A percentile compares a stretch with the other conserved stretches of the same genome.
Conservation (phyloP, 1,139 yeast species). For the Wickerhamiella infanticola region DNA sequence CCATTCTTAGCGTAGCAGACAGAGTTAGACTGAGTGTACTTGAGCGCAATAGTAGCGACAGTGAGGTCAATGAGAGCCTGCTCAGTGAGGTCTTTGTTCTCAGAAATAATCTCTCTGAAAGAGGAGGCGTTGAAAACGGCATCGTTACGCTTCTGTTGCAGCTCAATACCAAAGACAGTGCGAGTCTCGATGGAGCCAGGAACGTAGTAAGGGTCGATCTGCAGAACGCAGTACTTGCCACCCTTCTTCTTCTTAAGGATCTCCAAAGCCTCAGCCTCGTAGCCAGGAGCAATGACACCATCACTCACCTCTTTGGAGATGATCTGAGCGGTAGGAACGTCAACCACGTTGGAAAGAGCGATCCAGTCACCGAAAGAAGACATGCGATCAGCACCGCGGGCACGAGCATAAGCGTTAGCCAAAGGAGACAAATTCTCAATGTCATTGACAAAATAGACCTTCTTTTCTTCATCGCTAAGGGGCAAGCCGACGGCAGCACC, state of each 20-base stretch:
- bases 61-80: slow-evolving; percentile 88
- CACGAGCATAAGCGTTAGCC: slow-evolving; percentile 97
- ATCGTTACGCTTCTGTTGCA: slow-evolving; percentile 95
- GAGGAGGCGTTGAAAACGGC: slow-evolving; percentile 81
- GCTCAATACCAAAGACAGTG: slow-evolving; percentile 88
- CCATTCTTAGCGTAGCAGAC: slow-evolving; percentile 97
- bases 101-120: slow-evolving; percentile 81
- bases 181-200: slow-evolving; percentile 78
- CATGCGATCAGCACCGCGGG: slow-evolving; percentile 99
- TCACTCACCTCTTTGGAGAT: slow-evolving; percentile 95
- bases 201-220: slow-evolving; percentile 84
- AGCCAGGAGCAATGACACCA: slow-evolving; percentile 98
- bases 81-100: slow-evolving; percentile 73
- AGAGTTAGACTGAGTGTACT: slow-evolving; percentile 95
- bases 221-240: slow-evolving; percentile 91
- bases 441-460: slow-evolving; percentile 86
- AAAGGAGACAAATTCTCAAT: slow-evolving; percentile 90
- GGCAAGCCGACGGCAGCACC: slow-evolving; percentile 98
- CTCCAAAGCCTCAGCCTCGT: slow-evolving; percentile 78
- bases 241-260: slow-evolving; percentile 83
- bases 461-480: slow-evolving; percentile 76
- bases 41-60: slow-evolving; percentile 91
- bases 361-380: slow-evolving; percentile 97
- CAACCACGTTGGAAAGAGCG: slow-evolving; percentile 92
- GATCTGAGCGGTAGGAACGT: slow-evolving; percentile 89